Evolutionary conservation across 768 basidiomycete genomes (phyloP).

Genomic region (Arthromyces matolae): DNA sequence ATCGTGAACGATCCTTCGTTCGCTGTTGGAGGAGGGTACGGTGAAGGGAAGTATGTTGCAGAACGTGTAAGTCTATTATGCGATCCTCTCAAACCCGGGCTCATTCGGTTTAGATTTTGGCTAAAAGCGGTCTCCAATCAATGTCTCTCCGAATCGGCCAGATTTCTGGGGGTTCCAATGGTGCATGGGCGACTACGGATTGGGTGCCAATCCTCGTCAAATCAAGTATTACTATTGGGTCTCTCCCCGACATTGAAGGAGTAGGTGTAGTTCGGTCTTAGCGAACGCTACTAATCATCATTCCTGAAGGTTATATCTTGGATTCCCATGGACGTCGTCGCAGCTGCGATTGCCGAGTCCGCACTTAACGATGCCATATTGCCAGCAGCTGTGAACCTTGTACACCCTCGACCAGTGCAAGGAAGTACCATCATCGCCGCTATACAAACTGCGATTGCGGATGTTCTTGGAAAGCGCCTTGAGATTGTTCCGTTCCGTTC

Average conservation of each 20-base stretch:
- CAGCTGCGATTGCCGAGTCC: slow-evolving; percentile 28
- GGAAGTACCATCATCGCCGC: slow-evolving; percentile 25
- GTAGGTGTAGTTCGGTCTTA: slow-evolving; percentile 13
- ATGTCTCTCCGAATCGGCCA: slow-evolving; percentile 30
- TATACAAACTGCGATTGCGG: slow-evolving; percentile 8
- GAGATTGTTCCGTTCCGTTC: slow-evolving; percentile 17
- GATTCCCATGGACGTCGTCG: slow-evolving; percentile 28
- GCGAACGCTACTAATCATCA: neutral
- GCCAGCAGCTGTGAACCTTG: slow-evolving; percentile 27
- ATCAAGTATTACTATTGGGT: slow-evolving; percentile 23
- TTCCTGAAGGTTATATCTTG: slow-evolving; percentile 30
- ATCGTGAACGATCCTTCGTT: slow-evolving; percentile 17
- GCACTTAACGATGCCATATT: slow-evolving; percentile 17
- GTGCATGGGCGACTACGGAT: slow-evolving; percentile 31
- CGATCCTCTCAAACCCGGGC: neutral
- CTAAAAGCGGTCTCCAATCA: slow-evolving; percentile 20
- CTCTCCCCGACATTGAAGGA: slow-evolving; percentile 18
- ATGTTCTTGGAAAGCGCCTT: slow-evolving; percentile 4
- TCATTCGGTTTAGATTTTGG: slow-evolving; percentile 22
- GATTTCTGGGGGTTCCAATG: slow-evolving; percentile 28
- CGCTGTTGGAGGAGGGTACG: slow-evolving; percentile 26
- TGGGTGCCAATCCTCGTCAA: slow-evolving; percentile 35
- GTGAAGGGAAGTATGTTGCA: slow-evolving; percentile 30
- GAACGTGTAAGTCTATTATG: slow-evolving; percentile 22
- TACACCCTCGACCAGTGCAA: slow-evolving; percentile 31